These are phyloP conservation scores for Chenopodium quinoa DNA, from an alignment of 148 eudicot genomes.

Conservation along the genomic window DNA sequence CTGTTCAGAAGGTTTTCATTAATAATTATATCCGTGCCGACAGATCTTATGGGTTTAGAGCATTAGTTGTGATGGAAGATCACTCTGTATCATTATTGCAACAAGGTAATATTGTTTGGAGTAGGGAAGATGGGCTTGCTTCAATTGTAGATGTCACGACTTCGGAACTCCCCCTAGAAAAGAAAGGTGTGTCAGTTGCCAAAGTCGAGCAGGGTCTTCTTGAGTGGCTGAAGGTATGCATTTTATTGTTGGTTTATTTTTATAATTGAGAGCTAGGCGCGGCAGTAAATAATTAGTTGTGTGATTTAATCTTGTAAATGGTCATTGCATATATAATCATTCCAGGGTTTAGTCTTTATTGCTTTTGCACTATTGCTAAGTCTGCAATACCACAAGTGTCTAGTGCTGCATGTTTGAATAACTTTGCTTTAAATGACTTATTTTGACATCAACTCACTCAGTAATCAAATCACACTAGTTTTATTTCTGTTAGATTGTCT, in stretches of 20 bases:
- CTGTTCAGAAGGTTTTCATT: constrained; percentile 77
- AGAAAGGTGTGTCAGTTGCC: constrained; percentile 91
- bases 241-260: neutral
- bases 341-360: neutral
- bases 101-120: constrained; percentile 97
- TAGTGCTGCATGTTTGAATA: neutral
- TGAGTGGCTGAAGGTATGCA: constrained; percentile 93
- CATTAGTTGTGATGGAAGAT: constrained; percentile 98
- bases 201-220: constrained; percentile 93
- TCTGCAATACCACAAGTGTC: neutral
- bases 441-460: no score
- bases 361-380: neutral
- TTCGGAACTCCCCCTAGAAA: constrained; percentile 86
- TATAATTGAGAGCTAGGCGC: constrained; percentile 2
- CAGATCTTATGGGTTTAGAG: constrained; percentile 86
- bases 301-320: neutral
- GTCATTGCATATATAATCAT: constrained; percentile 8
- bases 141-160: constrained; percentile 83
- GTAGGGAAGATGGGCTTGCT: constrained; percentile 96
- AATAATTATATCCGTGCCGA: constrained; percentile 85
- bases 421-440: neutral
- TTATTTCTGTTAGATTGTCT: neutral
- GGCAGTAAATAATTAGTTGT: neutral
- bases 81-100: constrained; percentile 82
- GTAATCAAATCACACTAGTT: neutral